Conservation (phyloP, 345 rosid genomes). For the sweet orange (Citrus sinensis) region DNA sequence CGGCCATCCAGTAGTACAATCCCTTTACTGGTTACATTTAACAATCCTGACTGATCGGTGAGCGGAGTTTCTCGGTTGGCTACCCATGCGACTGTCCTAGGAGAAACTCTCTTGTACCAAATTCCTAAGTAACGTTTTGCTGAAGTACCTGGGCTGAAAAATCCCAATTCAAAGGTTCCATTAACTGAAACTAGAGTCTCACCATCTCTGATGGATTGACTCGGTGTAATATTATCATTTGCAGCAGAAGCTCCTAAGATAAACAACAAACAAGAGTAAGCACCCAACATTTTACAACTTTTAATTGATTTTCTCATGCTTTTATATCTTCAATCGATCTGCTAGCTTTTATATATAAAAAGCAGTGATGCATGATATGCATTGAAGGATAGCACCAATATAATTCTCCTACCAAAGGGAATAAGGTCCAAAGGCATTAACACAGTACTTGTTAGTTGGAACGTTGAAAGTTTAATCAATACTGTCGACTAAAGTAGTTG, state of each 20-base stretch:
- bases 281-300: background rate
- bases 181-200: conserved; percentile 17
- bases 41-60: conserved; percentile 8
- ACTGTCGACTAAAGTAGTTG: background rate
- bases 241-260: background rate
- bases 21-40: conserved; percentile 9
- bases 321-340: background rate
- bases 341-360: background rate
- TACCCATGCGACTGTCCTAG: conserved; percentile 36
- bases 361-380: background rate
- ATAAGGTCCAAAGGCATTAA: background rate
- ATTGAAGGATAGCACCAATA: background rate
- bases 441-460: background rate
- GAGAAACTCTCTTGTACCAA: conserved; percentile 32
- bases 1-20: background rate
- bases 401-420: background rate
- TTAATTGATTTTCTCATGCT: background rate
- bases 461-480: background rate
- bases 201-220: conserved; percentile 14
- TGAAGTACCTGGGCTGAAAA: conserved; percentile 29
- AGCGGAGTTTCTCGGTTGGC: conserved; percentile 20
- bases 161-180: conserved; percentile 36
- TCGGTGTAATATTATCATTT: conserved; percentile 1
- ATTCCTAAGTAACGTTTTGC: conserved; percentile 37
- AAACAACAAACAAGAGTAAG: background rate